These are phyloP conservation scores for Paradendryphiella salina DNA, from an alignment of 2,329 filamentous ascomycete genomes.

Conservation along the genomic window DNA sequence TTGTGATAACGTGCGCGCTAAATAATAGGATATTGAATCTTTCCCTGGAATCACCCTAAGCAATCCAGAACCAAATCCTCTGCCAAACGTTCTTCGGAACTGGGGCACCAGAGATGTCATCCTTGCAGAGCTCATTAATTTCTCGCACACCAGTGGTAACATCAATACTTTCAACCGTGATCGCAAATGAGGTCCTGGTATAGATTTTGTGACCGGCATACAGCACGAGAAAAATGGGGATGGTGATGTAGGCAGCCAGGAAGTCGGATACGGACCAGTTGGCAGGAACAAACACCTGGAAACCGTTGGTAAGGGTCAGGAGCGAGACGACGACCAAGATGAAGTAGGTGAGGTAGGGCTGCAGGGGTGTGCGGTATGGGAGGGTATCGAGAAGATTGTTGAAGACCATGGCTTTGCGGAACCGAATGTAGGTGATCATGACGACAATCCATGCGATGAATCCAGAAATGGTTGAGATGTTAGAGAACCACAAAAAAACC, in stretches of 20 bases:
- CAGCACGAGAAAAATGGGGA: conserved; percentile 43
- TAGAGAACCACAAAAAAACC: conserved; percentile 70
- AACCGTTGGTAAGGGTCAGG: conserved; percentile 43
- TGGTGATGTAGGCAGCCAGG: conserved; percentile 55
- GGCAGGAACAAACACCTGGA: conserved; percentile 58
- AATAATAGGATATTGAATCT: background rate
- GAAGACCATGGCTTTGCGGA: conserved; percentile 52
- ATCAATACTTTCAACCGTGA: conserved; percentile 38
- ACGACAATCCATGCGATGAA: conserved; percentile 61
- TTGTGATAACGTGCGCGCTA: background rate
- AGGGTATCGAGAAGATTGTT: conserved; percentile 61
- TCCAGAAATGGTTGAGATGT: conserved; percentile 64
- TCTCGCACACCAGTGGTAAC: conserved; percentile 42
- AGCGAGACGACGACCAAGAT: conserved; percentile 56
- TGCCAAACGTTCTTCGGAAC: conserved; percentile 42
- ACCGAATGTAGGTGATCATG: conserved; percentile 63
- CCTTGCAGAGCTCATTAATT: conserved; percentile 44
- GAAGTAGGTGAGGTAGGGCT: conserved; percentile 61
- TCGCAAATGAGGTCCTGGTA: conserved; percentile 34
- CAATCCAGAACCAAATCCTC: conserved; percentile 45
- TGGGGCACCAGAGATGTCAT: conserved; percentile 36
- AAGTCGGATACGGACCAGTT: conserved; percentile 55
- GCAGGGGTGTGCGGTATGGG: conserved; percentile 54
- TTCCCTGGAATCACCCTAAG: conserved; percentile 17
- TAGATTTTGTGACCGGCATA: conserved; percentile 44